Conservation (phyloP, 2,329 filamentous ascomycete species). For the Microdochium bolleyi region DNA sequence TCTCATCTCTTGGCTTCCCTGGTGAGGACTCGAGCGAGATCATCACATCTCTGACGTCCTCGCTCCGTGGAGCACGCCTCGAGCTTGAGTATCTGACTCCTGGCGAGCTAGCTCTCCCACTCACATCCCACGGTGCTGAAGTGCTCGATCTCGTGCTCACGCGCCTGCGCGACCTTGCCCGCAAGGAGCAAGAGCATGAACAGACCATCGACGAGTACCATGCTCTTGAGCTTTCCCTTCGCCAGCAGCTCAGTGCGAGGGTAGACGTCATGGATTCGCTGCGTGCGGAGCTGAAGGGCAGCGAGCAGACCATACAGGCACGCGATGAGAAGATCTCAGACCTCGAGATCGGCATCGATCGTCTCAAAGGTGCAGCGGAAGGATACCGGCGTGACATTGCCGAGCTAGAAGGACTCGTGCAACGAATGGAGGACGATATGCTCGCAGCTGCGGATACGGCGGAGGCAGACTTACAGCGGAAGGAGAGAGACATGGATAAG, state of each 20-base stretch:
- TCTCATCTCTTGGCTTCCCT: slow-evolving; percentile 42
- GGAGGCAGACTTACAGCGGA: background rate
- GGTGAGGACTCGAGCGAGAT: slow-evolving; percentile 39
- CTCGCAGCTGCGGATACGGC: background rate
- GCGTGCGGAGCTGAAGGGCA: slow-evolving; percentile 27
- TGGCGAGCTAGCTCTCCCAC: slow-evolving; percentile 45
- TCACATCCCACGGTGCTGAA: slow-evolving; percentile 43
- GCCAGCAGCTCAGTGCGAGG: slow-evolving; percentile 46
- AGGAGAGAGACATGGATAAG: background rate
- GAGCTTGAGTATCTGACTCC: slow-evolving; percentile 56
- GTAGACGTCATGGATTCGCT: slow-evolving; percentile 42
- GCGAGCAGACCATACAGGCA: slow-evolving; percentile 23
- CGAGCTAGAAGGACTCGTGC: slow-evolving; percentile 44
- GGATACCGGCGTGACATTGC: slow-evolving; percentile 45
- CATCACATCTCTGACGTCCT: slow-evolving; percentile 34
- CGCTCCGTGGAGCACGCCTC: slow-evolving; percentile 48
- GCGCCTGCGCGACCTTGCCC: slow-evolving; percentile 39
- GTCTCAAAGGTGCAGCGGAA: slow-evolving; percentile 42
- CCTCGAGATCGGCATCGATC: slow-evolving; percentile 39
- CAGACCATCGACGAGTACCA: slow-evolving; percentile 53
- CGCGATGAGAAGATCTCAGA: slow-evolving; percentile 32
- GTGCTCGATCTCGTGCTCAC: slow-evolving; percentile 47
- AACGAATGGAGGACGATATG: slow-evolving; percentile 33
- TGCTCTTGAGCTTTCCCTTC: slow-evolving; percentile 44
- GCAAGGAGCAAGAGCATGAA: slow-evolving; percentile 37